Conservation (phyloP, 305 asterid genomes). For the Fraxinus sp. region DNA sequence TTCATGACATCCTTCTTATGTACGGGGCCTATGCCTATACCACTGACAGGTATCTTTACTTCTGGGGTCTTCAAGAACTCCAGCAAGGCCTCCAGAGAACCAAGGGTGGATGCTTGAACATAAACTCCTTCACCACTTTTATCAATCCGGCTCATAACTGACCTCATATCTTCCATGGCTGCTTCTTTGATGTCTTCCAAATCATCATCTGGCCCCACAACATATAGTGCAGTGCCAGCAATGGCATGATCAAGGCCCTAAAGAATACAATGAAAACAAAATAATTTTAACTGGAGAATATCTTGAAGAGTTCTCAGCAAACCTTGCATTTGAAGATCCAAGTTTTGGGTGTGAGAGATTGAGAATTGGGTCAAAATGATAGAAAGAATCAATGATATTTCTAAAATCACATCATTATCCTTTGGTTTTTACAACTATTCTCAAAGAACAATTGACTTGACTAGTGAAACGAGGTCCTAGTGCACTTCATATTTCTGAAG, state of each 20-base stretch:
- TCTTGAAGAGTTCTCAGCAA: conserved; percentile 20
- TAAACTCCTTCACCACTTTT: conserved; percentile 94
- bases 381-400: neutral
- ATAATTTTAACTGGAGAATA: neutral
- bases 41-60: conserved; percentile 95
- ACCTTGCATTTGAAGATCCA: neutral
- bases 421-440: neutral
- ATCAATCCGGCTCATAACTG: conserved; percentile 91
- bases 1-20: conserved; percentile 97
- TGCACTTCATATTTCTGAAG: neutral
- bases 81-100: conserved; percentile 91
- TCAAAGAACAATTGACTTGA: neutral
- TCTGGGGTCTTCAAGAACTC: conserved; percentile 90
- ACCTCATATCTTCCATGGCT: conserved; percentile 94
- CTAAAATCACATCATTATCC: neutral
- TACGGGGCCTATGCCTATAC: conserved; percentile 93
- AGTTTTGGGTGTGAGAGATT: neutral
- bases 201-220: conserved; percentile 87
- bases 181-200: conserved; percentile 73
- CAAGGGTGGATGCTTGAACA: conserved; percentile 98
- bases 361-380: neutral
- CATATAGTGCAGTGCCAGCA: conserved; percentile 92
- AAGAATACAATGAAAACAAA: conserved; percentile 14
- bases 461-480: neutral
- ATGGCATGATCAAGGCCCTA: conserved; percentile 97